Percentiles rank a stretch among this genome's conserved stretches.
These are phyloP conservation scores for Solioccasus polychromus DNA, from an alignment of 768 basidiomycete species.

Conservation along the genomic window DNA sequence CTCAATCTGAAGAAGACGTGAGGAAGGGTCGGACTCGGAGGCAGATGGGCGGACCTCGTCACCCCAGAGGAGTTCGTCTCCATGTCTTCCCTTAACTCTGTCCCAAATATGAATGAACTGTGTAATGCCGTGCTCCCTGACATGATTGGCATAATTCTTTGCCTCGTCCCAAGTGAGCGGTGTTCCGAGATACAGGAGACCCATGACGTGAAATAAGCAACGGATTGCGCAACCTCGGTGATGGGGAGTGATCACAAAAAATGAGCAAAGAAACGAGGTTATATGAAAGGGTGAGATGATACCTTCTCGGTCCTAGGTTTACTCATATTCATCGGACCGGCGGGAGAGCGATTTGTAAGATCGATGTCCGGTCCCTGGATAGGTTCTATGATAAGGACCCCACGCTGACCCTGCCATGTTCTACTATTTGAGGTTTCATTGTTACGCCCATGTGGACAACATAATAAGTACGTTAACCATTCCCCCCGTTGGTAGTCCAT, in stretches of 20 bases:
- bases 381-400: no score
- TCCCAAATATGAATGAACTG: constrained; percentile 96
- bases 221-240: constrained; percentile 12
- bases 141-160: constrained; percentile 83
- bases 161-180: constrained; percentile 91
- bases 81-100: constrained; percentile 82
- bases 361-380: no score
- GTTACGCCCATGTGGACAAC: background rate
- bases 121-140: constrained; percentile 87
- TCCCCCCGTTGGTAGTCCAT: constrained; percentile 78
- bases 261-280: background rate
- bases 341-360: constrained; percentile 21
- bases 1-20: constrained; percentile 64
- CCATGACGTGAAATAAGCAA: constrained; percentile 53
- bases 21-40: constrained; percentile 11
- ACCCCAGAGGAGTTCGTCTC: constrained; percentile 95
- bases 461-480: constrained; percentile 45
- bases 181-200: constrained; percentile 88
- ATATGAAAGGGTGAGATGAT: background rate
- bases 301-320: no score
- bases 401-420: no score
- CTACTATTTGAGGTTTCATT: no score
- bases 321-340: constrained; percentile 11
- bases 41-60: constrained; percentile 70
- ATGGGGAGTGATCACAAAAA: background rate